These are phyloP conservation scores for Pichia sp. DNA, from an alignment of 1,139 yeast genomes.

Conservation along the genomic window DNA sequence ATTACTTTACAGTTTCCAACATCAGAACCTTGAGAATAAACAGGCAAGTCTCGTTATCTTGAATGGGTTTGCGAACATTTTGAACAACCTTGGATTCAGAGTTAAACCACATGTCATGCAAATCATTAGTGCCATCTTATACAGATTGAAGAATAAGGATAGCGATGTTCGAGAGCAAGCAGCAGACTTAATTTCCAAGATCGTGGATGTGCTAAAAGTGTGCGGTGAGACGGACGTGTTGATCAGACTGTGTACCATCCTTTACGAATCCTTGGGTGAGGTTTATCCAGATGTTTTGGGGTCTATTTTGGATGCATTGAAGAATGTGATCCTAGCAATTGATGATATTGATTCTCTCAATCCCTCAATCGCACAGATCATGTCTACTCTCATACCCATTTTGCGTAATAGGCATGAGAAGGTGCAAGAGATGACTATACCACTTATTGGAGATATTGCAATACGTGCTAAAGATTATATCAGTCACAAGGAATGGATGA, in stretches of 20 bases:
- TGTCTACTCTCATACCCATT: constrained; percentile 89
- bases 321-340: constrained; percentile 42
- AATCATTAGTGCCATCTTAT: constrained; percentile 66
- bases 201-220: constrained; percentile 60
- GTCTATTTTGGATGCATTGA: constrained; percentile 68
- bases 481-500: constrained; percentile 95
- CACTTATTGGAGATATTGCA: constrained; percentile 78
- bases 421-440: constrained; percentile 82
- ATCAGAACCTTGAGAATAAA: constrained; percentile 36
- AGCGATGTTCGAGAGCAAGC: constrained; percentile 80
- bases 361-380: constrained; percentile 77
- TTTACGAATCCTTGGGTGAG: constrained; percentile 92
- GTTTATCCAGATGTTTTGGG: constrained; percentile 93
- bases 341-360: constrained; percentile 46
- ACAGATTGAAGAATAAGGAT: constrained; percentile 64
- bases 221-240: constrained; percentile 64
- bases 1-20: constrained; percentile 75
- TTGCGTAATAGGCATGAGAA: constrained; percentile 84
- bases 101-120: constrained; percentile 70
- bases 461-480: constrained; percentile 77
- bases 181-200: constrained; percentile 63
- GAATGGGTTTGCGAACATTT: constrained; percentile 58
- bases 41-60: constrained; percentile 47
- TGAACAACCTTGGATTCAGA: constrained; percentile 61
- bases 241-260: constrained; percentile 61